These are phyloP conservation scores for Scenedesmus sp. DNA, from an alignment of 163 green algal species.

Conservation along the genomic window DNA sequence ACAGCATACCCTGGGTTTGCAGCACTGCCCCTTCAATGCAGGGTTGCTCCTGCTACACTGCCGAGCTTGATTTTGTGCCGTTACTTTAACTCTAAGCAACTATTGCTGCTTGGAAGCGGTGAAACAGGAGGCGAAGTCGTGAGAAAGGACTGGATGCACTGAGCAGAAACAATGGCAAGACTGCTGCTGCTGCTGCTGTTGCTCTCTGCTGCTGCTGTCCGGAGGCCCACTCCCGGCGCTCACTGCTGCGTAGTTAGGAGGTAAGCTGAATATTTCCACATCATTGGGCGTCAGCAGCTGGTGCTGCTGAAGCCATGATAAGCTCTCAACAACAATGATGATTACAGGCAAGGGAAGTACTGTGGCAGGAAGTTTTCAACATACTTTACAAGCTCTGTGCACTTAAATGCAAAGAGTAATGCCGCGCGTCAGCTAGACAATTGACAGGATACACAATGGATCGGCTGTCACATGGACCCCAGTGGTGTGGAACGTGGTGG, in stretches of 20 bases:
- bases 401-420: no score
- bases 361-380: no score
- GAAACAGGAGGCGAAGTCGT: neutral
- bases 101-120: no score
- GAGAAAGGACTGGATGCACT: neutral
- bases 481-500: neutral
- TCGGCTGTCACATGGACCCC: neutral
- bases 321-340: no score
- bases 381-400: no score
- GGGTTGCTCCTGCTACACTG: neutral
- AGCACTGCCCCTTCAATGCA: neutral
- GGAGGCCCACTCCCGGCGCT: neutral
- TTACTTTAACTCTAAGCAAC: no score
- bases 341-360: neutral
- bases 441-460: no score
- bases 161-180: neutral
- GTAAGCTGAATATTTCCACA: neutral
- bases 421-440: no score
- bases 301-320: neutral
- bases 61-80: no score
- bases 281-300: neutral
- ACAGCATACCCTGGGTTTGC: neutral
- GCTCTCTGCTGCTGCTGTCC: neutral
- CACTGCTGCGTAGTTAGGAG: neutral
- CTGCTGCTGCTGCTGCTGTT: neutral